phyloP scores from a whole-genome alignment of 176 grass and related monocot genomes.

The Stipa capillata region DNA sequence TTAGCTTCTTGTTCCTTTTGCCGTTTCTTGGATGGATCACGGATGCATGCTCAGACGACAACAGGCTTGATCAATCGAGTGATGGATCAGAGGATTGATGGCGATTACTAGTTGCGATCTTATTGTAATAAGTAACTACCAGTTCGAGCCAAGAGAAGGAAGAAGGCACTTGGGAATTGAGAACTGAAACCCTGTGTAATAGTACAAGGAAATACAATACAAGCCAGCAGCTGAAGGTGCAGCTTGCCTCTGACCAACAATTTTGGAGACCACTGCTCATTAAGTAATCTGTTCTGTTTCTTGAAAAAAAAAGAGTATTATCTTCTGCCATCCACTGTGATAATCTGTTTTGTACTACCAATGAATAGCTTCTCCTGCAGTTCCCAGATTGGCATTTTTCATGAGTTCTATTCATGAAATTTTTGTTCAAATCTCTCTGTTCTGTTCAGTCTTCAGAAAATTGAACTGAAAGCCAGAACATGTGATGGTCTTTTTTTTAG shows the following conservation, averaged over 20 bases:
- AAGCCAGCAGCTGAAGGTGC: constrained; percentile 1
- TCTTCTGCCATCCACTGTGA: too few species aligned
- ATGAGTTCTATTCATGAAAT: too few species aligned
- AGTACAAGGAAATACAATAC: not conserved
- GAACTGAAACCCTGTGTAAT: constrained; percentile 1
- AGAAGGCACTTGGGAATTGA: not conserved
- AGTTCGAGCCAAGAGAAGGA: not conserved
- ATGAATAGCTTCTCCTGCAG: too few species aligned
- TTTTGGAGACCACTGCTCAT: not conserved
- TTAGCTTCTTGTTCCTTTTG: not conserved
- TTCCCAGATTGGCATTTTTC: too few species aligned
- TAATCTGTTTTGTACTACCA: too few species aligned
- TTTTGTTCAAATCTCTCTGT: too few species aligned
- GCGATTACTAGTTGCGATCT: not conserved
- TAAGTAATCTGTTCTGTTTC: not conserved
- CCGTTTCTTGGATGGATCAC: not conserved
- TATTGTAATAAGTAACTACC: constrained; percentile 10
- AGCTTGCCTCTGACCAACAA: not conserved
- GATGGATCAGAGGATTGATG: not conserved
- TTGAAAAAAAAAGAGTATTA: too few species aligned
- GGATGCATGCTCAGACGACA: not conserved
- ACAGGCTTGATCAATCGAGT: not conserved
- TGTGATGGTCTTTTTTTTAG: too few species aligned
- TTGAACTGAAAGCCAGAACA: too few species aligned
- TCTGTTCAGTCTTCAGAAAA: too few species aligned